Evolutionary conservation across 2,329 filamentous ascomycete genomes (phyloP), one percentile per base, ranked within the genome.

Genomic region (Nakataea oryzae): DNA sequence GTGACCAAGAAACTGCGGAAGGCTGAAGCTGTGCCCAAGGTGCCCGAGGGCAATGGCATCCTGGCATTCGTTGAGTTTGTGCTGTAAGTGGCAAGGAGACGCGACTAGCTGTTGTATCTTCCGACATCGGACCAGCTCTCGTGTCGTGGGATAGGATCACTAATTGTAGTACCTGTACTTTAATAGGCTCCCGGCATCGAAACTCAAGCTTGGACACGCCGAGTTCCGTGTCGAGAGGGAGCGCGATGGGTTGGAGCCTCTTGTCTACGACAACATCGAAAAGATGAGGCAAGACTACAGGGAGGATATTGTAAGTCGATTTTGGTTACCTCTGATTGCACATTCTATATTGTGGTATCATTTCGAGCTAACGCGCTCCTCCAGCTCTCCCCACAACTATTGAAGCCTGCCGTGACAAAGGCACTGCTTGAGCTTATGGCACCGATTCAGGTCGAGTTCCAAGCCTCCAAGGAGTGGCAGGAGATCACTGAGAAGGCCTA

Each of bases 61-160:
- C 78, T 97, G 60, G 86, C 89, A 2, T 93, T 97, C 65, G 87
- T 95, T 26, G 90, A 97, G 74, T 91, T 86, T 71, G 91, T 97
- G 32, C 80, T 97, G 34, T 61, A 50, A 57, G 60, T 54, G 9
- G 17, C 27, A 30, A 12, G 41, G 4, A 9, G 26, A 58, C 41
- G 13, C n/a, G n/a, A n/a, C n/a, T n/a, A n/a, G n/a, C n/a, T n/a
- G n/a, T n/a, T n/a, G n/a, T n/a, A n/a, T n/a, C n/a, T n/a, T n/a
- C n/a, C n/a, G n/a, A n/a, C n/a, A n/a, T n/a, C 17, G 4, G 14
- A 3, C 21, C n/a, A 26, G 57, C 41, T 29, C 2, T 30, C 17
- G 1, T 13, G 3, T 54, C 11, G 24, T 11, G 27, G 58, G 24
- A 24, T 5, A 9, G n/a, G 14, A 9, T 30, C 21, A 47, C 7